Evolutionary conservation across 495 filamentous ascomycete species (phyloP).

Genomic region (Aspergillus heteromorphus): DNA sequence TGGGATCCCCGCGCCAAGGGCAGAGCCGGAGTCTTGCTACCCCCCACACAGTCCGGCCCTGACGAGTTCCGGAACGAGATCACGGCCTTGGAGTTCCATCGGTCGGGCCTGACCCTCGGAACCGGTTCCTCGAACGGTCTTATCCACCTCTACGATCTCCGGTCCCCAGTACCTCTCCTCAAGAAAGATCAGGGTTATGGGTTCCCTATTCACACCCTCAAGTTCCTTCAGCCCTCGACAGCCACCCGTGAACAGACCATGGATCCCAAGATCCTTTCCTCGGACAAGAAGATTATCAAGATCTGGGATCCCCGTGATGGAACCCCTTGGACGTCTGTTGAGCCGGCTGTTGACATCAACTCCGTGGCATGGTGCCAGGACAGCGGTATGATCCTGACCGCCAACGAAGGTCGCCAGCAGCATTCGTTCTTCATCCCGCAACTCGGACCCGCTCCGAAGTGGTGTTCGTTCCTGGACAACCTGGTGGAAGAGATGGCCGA

Average conservation of each 20-base stretch:
- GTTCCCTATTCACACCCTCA: constrained; percentile 84
- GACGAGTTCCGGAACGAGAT: constrained; percentile 62
- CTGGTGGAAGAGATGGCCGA: constrained; percentile 98
- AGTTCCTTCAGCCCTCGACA: constrained; percentile 73
- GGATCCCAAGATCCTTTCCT: constrained; percentile 83
- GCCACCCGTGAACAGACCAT: constrained; percentile 50
- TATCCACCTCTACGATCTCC: constrained; percentile 89
- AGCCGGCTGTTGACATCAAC: constrained; percentile 91
- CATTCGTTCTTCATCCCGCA: constrained; percentile 96
- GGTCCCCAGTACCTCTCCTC: constrained; percentile 76
- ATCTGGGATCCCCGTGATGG: constrained; percentile 83
- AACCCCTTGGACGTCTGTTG: constrained; percentile 87
- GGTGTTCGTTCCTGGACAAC: constrained; percentile 96
- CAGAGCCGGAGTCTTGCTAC: constrained; percentile 69
- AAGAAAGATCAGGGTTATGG: constrained; percentile 96
- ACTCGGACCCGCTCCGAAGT: constrained; percentile 83
- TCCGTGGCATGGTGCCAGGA: constrained; percentile 82
- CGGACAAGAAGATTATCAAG: constrained; percentile 95
- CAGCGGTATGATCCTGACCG: constrained; percentile 87
- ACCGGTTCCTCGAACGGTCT: constrained; percentile 85
- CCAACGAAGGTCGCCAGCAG: constrained; percentile 88
- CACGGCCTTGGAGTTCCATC: constrained; percentile 81
- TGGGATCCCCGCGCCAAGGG: constrained; percentile 85
- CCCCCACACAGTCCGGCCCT: constrained; percentile 31
- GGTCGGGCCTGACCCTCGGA: constrained; percentile 78